phyloP scores from a whole-genome alignment of 73 alveolate genomes.

The Effrenium voratum region DNA sequence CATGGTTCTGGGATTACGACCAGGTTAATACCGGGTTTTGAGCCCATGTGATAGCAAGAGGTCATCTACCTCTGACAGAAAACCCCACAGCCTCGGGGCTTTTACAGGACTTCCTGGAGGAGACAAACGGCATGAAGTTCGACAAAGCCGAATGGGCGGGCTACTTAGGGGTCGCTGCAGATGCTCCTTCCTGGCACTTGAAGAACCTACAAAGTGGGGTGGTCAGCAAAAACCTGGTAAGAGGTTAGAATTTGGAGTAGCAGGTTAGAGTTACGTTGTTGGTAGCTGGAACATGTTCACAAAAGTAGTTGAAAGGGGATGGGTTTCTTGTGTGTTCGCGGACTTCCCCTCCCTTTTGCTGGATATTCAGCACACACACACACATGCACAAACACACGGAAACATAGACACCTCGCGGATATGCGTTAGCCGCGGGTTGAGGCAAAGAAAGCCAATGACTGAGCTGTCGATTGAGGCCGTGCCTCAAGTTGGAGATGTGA shows the following conservation, averaged over 20 bases:
- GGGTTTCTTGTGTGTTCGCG: background rate
- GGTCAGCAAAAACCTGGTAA: too few relatives aligned
- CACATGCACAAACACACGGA: background rate
- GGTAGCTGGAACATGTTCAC: too few relatives aligned
- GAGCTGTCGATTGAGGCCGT: background rate
- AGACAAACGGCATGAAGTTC: constrained; percentile 61
- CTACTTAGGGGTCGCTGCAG: background rate
- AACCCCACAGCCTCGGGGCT: background rate
- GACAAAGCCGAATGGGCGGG: constrained; percentile 45
- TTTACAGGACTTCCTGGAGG: constrained; percentile 57
- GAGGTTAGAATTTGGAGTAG: too few relatives aligned
- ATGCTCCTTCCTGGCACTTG: too few relatives aligned
- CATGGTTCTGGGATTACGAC: too few relatives aligned
- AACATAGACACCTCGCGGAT: background rate
- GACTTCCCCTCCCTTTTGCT: background rate
- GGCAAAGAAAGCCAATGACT: too few relatives aligned
- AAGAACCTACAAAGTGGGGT: too few relatives aligned
- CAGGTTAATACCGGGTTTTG: too few relatives aligned
- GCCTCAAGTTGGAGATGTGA: constrained; percentile 64
- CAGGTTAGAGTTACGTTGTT: too few relatives aligned
- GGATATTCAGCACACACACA: background rate
- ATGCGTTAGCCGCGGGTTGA: background rate
- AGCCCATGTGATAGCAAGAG: too few relatives aligned
- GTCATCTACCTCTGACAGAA: too few relatives aligned
- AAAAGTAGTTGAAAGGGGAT: too few relatives aligned